Base-by-base conservation (phyloP, 257 asterid species). In the Linderniella brevidens region DNA sequence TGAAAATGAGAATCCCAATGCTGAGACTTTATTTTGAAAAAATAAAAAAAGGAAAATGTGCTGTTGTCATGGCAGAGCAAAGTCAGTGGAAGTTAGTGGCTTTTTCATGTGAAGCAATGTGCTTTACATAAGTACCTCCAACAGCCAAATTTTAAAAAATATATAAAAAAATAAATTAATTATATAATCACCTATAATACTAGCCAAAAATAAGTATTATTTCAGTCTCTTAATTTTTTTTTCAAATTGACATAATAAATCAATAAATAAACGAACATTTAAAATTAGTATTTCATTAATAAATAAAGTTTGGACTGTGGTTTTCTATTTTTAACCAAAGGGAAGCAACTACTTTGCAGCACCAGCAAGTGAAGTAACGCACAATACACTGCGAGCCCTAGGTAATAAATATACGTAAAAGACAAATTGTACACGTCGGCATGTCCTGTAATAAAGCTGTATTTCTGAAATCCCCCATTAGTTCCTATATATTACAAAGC, bases 1-100 rank as follows among this genome's bases (percentile, higher is more conserved):
- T 73, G 75, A 55, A 57, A 66, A 57, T 63, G 80, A 65, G 80
- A 69, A 69, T 73, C 80, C 80, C 76, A 63, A 73, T 49, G 76
- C 55, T 62, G 58, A 50, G 50, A 14, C 17, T n/a, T 14, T 11
- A n/a, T 50, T 60, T 55, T 58, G 32, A 25, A 25, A 25, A 25
- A 25, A 25, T 58, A 6, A 25, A 25, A 25, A 25, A 25, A 25
- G 32, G 6, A 25, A 25, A 25, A 25, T 25, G 32, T 25, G 32
- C 63, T 62, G 68, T 63, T 64, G 19, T 55, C 62, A 65, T 45
- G 32, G 48, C 72, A 63, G 71, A 71, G 69, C 66, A 61, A 66
- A 66, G 79, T 59, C 72, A 64, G 75, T 61, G 82, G 70, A 60
- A 64, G 71, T 68, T 71, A 55, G 63, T 60, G 62, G 54, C 55